A percentile compares a stretch with the other conserved stretches of the same genome.
Conservation (phyloP, 192 early-diverging fungal species). For the Umbelopsis isabellina region DNA sequence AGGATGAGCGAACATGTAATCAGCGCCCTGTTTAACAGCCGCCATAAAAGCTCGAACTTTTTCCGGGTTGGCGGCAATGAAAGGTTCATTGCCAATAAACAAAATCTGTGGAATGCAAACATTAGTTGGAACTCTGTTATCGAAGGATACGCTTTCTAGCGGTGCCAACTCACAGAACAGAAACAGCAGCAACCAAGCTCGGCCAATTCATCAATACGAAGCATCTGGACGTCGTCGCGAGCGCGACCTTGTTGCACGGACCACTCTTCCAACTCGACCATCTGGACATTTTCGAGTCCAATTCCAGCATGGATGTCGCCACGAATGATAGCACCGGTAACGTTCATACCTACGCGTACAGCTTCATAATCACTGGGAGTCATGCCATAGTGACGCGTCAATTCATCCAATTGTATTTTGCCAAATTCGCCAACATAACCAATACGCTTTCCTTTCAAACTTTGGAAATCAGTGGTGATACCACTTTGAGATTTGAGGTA, state of each 20-base stretch:
- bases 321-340: slow-evolving; percentile 59
- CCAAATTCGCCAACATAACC: slow-evolving; percentile 71
- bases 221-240: slow-evolving; percentile 58
- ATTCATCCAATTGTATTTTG: slow-evolving; percentile 64
- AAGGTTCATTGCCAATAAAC: slow-evolving; percentile 65
- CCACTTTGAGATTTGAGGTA: slow-evolving; percentile 53
- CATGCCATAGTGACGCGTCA: slow-evolving; percentile 61
- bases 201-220: slow-evolving; percentile 68
- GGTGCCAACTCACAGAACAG: slow-evolving; percentile 48
- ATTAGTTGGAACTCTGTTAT: background rate
- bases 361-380: slow-evolving; percentile 54
- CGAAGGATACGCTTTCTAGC: no score
- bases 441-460: slow-evolving; percentile 58
- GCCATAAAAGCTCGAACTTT: slow-evolving; percentile 60
- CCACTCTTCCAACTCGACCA: slow-evolving; percentile 65
- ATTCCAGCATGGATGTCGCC: slow-evolving; percentile 67
- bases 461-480: slow-evolving; percentile 60
- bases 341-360: slow-evolving; percentile 72
- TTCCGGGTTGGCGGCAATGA: slow-evolving; percentile 57
- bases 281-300: slow-evolving; percentile 68
- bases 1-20: slow-evolving; percentile 58
- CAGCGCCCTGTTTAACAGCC: slow-evolving; percentile 53
- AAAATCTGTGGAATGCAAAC: slow-evolving; percentile 43
- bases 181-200: slow-evolving; percentile 69
- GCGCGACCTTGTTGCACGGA: slow-evolving; percentile 49